Conservation (phyloP, 305 asterid species). For the Nicotiana rustica region DNA sequence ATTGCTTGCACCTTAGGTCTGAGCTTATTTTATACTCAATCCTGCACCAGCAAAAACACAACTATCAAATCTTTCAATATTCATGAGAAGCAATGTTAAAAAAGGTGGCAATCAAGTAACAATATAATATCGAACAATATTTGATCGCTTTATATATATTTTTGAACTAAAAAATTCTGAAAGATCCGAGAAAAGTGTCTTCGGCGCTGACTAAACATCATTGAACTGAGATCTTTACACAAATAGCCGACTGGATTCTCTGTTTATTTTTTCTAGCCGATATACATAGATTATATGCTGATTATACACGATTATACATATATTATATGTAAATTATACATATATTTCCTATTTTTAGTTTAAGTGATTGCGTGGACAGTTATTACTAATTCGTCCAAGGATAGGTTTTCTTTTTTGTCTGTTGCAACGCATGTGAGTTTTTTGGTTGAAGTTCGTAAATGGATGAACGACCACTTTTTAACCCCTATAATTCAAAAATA, state of each 20-base stretch:
- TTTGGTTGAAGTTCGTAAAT: too few species aligned
- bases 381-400: neutral
- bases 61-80: neutral
- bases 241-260: too few species aligned
- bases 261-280: too few species aligned
- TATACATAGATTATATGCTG: too few species aligned
- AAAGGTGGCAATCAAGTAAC: neutral
- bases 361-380: too few species aligned
- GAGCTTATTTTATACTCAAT: constrained; percentile 53
- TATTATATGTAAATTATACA: too few species aligned
- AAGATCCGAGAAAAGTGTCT: neutral
- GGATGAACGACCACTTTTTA: too few species aligned
- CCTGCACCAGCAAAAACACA: constrained; percentile 46
- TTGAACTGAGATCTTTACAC: too few species aligned
- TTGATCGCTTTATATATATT: neutral
- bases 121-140: neutral
- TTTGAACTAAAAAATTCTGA: neutral
- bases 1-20: constrained; percentile 49
- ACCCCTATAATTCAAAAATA: too few species aligned
- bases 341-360: too few species aligned
- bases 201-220: too few species aligned
- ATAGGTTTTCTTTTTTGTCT: neutral
- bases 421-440: neutral
- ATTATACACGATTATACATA: too few species aligned
- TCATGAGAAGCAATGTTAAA: neutral